phyloP scores from a whole-genome alignment of 306 rosid species.

The Phaseolus lunatus region DNA sequence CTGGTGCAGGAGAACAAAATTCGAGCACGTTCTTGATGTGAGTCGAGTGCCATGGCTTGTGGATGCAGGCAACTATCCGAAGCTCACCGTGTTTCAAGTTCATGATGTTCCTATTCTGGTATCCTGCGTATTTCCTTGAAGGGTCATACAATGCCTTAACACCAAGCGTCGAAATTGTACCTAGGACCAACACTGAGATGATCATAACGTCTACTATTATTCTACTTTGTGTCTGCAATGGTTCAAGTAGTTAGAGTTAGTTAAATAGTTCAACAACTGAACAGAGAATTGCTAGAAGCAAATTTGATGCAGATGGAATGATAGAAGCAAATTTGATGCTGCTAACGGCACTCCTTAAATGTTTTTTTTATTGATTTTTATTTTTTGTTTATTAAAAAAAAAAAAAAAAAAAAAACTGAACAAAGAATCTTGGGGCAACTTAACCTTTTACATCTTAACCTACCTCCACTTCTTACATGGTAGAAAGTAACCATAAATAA shows the following conservation, averaged over 20 bases:
- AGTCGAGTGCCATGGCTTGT: slow-evolving; percentile 38
- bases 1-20: slow-evolving; percentile 38
- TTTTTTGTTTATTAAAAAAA: no score
- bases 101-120: slow-evolving; percentile 51
- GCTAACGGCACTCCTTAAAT: no score
- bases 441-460: no score
- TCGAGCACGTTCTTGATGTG: slow-evolving; percentile 47
- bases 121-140: slow-evolving; percentile 54
- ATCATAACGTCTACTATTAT: slow-evolving; percentile 1
- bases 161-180: slow-evolving; percentile 29
- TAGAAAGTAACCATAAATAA: no score
- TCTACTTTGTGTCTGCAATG: slow-evolving; percentile 18
- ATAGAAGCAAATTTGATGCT: no score
- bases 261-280: not conserved
- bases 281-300: no score
- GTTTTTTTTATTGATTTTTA: no score
- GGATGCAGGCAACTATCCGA: slow-evolving; percentile 50
- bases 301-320: no score
- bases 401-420: no score
- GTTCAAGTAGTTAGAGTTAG: not conserved
- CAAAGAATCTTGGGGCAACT: no score
- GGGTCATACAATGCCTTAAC: slow-evolving; percentile 58
- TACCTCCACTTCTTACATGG: no score
- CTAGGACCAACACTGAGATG: slow-evolving; percentile 13
- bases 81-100: slow-evolving; percentile 44